These are phyloP conservation scores for Vaccinium darrowii DNA, from an alignment of 148 eudicot genomes.

Conservation along the genomic window DNA sequence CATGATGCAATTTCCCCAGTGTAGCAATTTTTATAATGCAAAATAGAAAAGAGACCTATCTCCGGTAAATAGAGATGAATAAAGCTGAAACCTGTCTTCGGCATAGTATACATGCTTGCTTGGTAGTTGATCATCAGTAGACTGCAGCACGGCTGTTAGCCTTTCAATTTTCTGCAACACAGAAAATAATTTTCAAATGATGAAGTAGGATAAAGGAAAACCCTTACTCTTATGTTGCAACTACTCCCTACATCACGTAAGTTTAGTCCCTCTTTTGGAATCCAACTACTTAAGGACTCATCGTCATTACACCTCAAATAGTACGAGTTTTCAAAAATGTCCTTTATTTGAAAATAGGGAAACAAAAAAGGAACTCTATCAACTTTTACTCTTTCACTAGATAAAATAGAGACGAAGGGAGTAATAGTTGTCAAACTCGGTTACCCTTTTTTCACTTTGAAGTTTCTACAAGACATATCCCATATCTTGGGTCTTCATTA, in stretches of 20 bases:
- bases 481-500: conserved; percentile 81
- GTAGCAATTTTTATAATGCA: neutral
- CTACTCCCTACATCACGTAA: neutral
- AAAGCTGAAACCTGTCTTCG: conserved; percentile 66
- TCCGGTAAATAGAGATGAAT: neutral
- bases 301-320: neutral
- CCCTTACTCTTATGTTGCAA: neutral
- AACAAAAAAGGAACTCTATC: neutral
- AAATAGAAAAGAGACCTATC: neutral
- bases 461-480: conserved; percentile 76
- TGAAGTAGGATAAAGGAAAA: neutral
- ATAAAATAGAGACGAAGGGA: neutral
- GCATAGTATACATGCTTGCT: conserved; percentile 71
- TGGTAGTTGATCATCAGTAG: conserved; percentile 45
- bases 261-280: neutral
- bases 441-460: conserved; percentile 80
- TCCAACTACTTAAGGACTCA: neutral
- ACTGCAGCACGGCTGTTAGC: conserved; percentile 60
- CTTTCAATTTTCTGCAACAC: conserved; percentile 73
- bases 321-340: neutral
- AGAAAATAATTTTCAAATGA: neutral
- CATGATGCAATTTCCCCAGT: neutral
- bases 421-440: neutral
- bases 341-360: neutral
- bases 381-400: neutral